Base-by-base conservation (phyloP, 129 eudicot genomes). In the Centella asiatica region DNA sequence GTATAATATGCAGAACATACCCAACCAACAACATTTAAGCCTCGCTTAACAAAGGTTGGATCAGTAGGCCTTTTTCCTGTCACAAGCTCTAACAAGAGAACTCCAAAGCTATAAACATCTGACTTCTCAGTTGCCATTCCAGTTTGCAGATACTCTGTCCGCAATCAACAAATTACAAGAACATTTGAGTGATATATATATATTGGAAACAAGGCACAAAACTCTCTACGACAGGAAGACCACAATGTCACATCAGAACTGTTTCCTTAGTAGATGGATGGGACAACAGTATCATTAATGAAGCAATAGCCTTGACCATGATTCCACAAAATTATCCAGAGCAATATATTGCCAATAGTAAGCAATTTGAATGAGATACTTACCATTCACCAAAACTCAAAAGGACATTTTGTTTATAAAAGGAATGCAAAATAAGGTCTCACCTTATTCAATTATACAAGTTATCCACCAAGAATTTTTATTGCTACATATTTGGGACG, bases 21-120 rank as follows among this genome's bases (percentile, higher is more conserved):
- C 99, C 99, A 93, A 61, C 99, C 95, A 36, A 93, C 99, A 32
- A 93, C 99, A 52, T 87, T 93, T 59, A 93, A 64, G 19, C 99
- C 99, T 27, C 81, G 86, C 62, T 82, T 76, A 1, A 93, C 92
- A 20, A 93, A 93, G 52, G 80, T 62, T 15, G 92, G 88, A 82
- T 93, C 99, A 0, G 99, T 93, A 5, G 99, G 99, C 66, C 99
- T 71, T 71, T 85, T 93, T 53, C 99, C 99, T 0, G 99, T 85
- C 31, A 93, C 86, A 60, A 93, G 96, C 78, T 93, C 99, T 52
- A 93, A 64, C 58, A 93, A 66, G 24, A 93, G 83, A 66, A 93
- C 99, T 12, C 99, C 99, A 42, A 93, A 93, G 78, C 99, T 93
- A 55, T 93, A 93, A 40, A 93, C 95, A 37, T 93, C 99, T 1